These are phyloP conservation scores for Metarhizium anisopliae DNA, from an alignment of 2,329 filamentous ascomycete genomes.

Conservation along the genomic window DNA sequence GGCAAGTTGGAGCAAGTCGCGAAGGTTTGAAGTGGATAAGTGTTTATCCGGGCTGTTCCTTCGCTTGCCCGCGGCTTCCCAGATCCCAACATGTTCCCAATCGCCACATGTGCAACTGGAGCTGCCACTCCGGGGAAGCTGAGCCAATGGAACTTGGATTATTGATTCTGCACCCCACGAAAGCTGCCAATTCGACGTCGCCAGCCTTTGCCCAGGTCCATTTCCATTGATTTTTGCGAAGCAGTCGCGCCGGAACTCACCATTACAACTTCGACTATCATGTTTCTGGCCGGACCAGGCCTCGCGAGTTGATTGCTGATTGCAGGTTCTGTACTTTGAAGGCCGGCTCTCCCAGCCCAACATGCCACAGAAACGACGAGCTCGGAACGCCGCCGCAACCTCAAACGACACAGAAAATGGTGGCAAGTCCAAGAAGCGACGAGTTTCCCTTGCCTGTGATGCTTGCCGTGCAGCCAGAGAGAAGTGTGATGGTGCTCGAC, in stretches of 20 bases:
- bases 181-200: not conserved
- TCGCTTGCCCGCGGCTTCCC: no score
- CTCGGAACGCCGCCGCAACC: slow-evolving; percentile 4
- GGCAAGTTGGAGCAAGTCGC: no score
- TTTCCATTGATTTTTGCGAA: not conserved
- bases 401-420: not conserved
- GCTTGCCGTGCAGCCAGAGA: slow-evolving; percentile 59
- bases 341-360: slow-evolving; percentile 6
- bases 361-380: slow-evolving; percentile 32
- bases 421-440: slow-evolving; percentile 43
- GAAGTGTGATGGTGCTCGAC: slow-evolving; percentile 63
- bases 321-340: not conserved
- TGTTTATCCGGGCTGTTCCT: slow-evolving; percentile 11
- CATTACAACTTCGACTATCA: not conserved
- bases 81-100: not conserved
- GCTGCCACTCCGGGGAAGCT: no score
- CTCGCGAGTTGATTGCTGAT: not conserved
- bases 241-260: not conserved
- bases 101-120: not conserved
- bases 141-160: no score
- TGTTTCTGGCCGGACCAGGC: not conserved
- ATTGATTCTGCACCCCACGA: not conserved
- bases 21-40: slow-evolving; percentile 7
- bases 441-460: slow-evolving; percentile 61
- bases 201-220: not conserved